These are phyloP conservation scores for Pelargonium citronellum DNA, from an alignment of 441 rosid genomes.

Conservation along the genomic window DNA sequence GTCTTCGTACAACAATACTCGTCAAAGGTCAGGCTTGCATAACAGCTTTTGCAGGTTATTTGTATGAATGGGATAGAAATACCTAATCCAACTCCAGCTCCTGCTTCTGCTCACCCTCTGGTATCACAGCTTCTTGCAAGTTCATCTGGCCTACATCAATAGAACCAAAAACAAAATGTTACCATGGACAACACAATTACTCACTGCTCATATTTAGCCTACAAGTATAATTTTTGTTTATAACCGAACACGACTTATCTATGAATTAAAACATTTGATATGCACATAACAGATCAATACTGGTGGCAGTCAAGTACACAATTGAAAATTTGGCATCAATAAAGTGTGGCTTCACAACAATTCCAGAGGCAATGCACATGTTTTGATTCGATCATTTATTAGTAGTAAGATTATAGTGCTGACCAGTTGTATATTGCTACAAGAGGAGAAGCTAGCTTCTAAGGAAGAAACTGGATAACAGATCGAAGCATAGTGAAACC, in stretches of 20 bases:
- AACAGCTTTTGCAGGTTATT: not conserved
- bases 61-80: not conserved
- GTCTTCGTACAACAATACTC: too few species aligned
- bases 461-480: not conserved
- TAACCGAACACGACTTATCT: not conserved
- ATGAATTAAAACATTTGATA: not conserved
- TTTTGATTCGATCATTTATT: not conserved
- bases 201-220: not conserved
- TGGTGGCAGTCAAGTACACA: not conserved
- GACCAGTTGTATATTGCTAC: not conserved
- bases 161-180: not conserved
- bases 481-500: not conserved
- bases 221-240: not conserved
- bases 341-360: not conserved
- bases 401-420: not conserved
- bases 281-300: not conserved
- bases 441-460: not conserved
- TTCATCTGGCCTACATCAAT: slow-evolving; percentile 2
- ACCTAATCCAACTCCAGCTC: not conserved
- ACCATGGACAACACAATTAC: not conserved
- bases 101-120: not conserved
- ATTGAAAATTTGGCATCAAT: not conserved
- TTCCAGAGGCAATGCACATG: not conserved
- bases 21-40: too few species aligned
- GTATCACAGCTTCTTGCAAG: slow-evolving; percentile 1